These are phyloP conservation scores for Colletotrichum caudatum DNA, from an alignment of 2,329 filamentous ascomycete genomes.

Conservation along the genomic window DNA sequence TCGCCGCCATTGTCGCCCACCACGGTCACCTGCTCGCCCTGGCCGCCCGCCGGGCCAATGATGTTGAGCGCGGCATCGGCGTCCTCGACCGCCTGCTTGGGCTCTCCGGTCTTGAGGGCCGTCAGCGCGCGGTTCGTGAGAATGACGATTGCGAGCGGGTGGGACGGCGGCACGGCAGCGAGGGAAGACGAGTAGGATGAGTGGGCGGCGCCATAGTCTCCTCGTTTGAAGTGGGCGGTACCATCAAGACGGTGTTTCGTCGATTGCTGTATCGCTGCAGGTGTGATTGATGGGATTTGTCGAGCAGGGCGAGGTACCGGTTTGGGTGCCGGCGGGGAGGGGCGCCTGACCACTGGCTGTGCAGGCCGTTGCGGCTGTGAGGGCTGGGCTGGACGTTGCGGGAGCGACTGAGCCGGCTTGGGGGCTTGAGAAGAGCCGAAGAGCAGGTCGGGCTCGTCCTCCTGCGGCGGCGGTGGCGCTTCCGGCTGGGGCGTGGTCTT, in stretches of 20 bases:
- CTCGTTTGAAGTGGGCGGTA: conserved; percentile 91
- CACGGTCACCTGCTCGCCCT: conserved; percentile 82
- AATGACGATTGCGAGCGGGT: conserved; percentile 89
- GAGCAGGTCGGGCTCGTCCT: conserved; percentile 73
- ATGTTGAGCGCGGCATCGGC: conserved; percentile 83
- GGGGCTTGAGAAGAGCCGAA: conserved; percentile 60
- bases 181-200: conserved; percentile 84
- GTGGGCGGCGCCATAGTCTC: conserved; percentile 90
- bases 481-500: conserved; percentile 66
- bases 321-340: conserved; percentile 52
- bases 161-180: conserved; percentile 76
- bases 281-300: conserved; percentile 74
- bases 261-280: conserved; percentile 78
- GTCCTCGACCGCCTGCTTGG: conserved; percentile 87
- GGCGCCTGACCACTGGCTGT: conserved; percentile 47
- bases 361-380: conserved; percentile 51
- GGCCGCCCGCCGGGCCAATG: conserved; percentile 83
- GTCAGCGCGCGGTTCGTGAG: conserved; percentile 93
- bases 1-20: conserved; percentile 67
- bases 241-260: conserved; percentile 83
- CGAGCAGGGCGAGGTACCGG: conserved; percentile 64
- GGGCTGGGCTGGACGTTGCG: conserved; percentile 55
- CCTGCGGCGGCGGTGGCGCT: conserved; percentile 54
- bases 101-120: conserved; percentile 89
- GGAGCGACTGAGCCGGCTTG: conserved; percentile 52